Evolutionary conservation across 2,329 filamentous ascomycete species (phyloP).

Genomic region (Alternaria sp.): DNA sequence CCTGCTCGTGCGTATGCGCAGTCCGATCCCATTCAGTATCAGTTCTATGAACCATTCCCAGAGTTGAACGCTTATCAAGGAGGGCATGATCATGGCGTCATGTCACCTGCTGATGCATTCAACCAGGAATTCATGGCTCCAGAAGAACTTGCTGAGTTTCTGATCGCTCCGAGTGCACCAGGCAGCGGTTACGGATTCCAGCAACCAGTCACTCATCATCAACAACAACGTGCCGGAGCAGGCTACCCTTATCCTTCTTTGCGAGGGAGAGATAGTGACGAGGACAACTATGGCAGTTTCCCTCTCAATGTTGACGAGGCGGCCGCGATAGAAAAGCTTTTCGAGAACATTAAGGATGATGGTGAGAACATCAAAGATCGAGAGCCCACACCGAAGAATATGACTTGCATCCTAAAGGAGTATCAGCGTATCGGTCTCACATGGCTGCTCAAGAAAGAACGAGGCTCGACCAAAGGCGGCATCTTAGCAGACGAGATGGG

Average conservation of each 20-base stretch:
- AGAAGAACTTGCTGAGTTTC: constrained; percentile 42
- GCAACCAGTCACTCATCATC: background rate
- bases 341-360: constrained; percentile 44
- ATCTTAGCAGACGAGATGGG: constrained; percentile 75
- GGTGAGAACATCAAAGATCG: constrained; percentile 62
- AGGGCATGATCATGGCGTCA: constrained; percentile 7
- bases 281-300: constrained; percentile 26
- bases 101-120: constrained; percentile 26
- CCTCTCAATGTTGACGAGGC: constrained; percentile 26
- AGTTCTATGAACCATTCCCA: constrained; percentile 14
- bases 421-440: constrained; percentile 82
- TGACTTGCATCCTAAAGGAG: constrained; percentile 76
- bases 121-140: constrained; percentile 36
- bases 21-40: constrained; percentile 1
- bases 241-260: background rate
- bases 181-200: constrained; percentile 27
- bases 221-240: background rate
- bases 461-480: constrained; percentile 75
- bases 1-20: background rate
- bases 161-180: constrained; percentile 28
- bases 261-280: constrained; percentile 19
- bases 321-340: constrained; percentile 41
- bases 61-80: constrained; percentile 16
- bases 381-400: constrained; percentile 73
- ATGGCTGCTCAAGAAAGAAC: constrained; percentile 80